These are phyloP conservation scores for Dictyostelium brefeldianum DNA, from an alignment of 78 protist genomes.

Conservation along the genomic window DNA sequence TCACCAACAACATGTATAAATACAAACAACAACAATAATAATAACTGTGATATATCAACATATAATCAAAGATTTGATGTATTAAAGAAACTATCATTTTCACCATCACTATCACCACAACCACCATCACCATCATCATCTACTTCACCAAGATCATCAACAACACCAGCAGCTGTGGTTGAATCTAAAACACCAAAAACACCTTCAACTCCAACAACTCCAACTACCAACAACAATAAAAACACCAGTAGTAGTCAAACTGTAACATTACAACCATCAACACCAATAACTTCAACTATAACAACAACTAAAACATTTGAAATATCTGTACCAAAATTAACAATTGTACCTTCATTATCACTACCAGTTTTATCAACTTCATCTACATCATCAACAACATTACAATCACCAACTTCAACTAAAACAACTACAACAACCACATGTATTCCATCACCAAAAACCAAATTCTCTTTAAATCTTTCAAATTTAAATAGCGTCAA, in stretches of 20 bases:
- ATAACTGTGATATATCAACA: neutral
- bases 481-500: neutral
- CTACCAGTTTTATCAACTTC: neutral
- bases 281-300: neutral
- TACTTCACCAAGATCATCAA: neutral
- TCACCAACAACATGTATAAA: no score
- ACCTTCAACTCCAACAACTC: neutral
- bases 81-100: constrained; percentile 38
- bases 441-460: neutral
- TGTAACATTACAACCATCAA: neutral
- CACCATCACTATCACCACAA: constrained; percentile 17
- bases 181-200: neutral
- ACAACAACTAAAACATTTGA: neutral
- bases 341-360: constrained; percentile 2
- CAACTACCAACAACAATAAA: neutral
- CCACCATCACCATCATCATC: neutral
- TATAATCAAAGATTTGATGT: constrained; percentile 64
- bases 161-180: neutral
- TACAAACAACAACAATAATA: neutral
- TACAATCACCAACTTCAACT: neutral
- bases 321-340: neutral
- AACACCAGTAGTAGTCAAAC: neutral
- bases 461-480: neutral
- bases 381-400: constrained; percentile 12
- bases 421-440: neutral